Evolutionary conservation across 1,139 yeast species (phyloP).

Genomic region (Scheffersomyces segobiensis): DNA sequence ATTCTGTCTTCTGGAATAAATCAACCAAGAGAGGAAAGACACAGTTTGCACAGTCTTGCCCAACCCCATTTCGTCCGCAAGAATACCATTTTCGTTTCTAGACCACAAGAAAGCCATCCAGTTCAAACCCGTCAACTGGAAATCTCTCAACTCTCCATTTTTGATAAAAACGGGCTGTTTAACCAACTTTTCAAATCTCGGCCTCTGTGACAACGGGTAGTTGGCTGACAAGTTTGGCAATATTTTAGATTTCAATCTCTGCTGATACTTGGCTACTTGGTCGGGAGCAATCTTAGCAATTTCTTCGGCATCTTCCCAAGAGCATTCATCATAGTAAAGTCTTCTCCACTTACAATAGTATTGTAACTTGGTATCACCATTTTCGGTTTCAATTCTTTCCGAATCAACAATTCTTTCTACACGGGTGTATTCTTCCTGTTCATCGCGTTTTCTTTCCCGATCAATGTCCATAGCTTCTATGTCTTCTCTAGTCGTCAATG

Average conservation of each 20-base stretch:
- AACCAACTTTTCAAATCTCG: slow-evolving; percentile 82
- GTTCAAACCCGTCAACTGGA: slow-evolving; percentile 95
- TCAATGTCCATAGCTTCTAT: slow-evolving; percentile 92
- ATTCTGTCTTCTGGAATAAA: slow-evolving; percentile 90
- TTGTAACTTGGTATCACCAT: slow-evolving; percentile 67
- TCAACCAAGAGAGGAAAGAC: slow-evolving; percentile 89
- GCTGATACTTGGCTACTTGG: slow-evolving; percentile 82
- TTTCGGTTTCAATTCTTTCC: slow-evolving; percentile 62
- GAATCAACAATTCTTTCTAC: slow-evolving; percentile 91
- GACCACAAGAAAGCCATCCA: slow-evolving; percentile 99
- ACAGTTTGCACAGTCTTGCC: slow-evolving; percentile 99
- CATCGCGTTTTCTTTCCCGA: slow-evolving; percentile 79
- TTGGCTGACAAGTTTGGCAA: slow-evolving; percentile 79
- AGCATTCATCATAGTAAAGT: slow-evolving; percentile 89
- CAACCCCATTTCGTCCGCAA: slow-evolving; percentile 99
- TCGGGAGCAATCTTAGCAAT: slow-evolving; percentile 84
- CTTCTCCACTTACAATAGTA: slow-evolving; percentile 94
- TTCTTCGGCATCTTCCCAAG: slow-evolving; percentile 94
- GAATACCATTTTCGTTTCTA: slow-evolving; percentile 92
- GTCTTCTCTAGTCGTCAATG: slow-evolving; percentile 83
- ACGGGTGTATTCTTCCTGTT: slow-evolving; percentile 76
- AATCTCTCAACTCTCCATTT: slow-evolving; percentile 91
- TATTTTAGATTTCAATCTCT: slow-evolving; percentile 78
- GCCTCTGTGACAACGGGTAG: slow-evolving; percentile 72
- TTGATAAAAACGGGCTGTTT: slow-evolving; percentile 89